These are phyloP conservation scores for Oryza nivara DNA, from an alignment of 176 grass and related monocot genomes.

Conservation along the genomic window DNA sequence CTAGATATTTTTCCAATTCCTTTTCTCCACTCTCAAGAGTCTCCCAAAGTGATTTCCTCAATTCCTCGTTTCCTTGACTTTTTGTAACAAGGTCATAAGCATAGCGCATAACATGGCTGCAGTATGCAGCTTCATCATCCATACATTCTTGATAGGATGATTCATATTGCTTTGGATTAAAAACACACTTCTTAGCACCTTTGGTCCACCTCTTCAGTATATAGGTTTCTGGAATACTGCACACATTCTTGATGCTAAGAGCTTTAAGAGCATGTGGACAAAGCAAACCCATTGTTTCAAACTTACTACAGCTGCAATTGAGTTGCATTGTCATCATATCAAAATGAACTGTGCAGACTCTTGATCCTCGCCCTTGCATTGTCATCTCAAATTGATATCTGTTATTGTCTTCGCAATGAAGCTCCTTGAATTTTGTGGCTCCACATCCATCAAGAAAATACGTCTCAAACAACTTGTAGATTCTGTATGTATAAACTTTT, in stretches of 20 bases:
- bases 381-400: conserved; percentile 72
- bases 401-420: conserved; percentile 50
- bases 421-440: conserved; percentile 67
- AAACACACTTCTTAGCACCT: conserved; percentile 73
- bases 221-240: conserved; percentile 72
- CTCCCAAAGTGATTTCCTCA: conserved; percentile 62
- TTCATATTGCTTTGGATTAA: conserved; percentile 65
- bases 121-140: conserved; percentile 58
- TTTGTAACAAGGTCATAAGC: conserved; percentile 81
- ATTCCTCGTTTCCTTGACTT: conserved; percentile 67
- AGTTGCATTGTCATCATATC: conserved; percentile 54
- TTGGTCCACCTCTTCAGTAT: conserved; percentile 86
- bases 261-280: conserved; percentile 81
- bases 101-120: conserved; percentile 75
- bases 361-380: conserved; percentile 75
- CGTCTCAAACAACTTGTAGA: conserved; percentile 81
- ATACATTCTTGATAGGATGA: conserved; percentile 60
- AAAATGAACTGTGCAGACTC: conserved; percentile 60
- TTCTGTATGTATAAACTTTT: conserved; percentile 78
- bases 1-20: conserved; percentile 63
- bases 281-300: conserved; percentile 84
- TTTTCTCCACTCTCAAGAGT: conserved; percentile 61
- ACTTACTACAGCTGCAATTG: conserved; percentile 73
- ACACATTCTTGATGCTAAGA: conserved; percentile 68
- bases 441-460: conserved; percentile 88